A percentile compares a stretch with the other conserved stretches of the same genome.
phyloP scores from a whole-genome alignment of 305 asterid genomes.

The Fraxinus latifolia region DNA sequence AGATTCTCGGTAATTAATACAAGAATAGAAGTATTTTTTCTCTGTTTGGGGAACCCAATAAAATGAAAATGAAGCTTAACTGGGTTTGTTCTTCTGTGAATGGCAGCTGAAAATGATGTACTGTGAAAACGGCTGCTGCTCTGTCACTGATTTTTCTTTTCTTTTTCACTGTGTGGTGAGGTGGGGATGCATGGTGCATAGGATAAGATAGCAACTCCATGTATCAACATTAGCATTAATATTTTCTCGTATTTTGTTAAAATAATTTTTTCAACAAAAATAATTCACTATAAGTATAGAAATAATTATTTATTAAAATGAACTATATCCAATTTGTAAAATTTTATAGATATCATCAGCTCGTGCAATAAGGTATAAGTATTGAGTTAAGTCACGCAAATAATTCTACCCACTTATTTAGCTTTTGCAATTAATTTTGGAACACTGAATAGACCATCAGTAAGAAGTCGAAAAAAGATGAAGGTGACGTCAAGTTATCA shows the following conservation, averaged over 20 bases:
- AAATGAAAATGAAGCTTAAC: constrained; percentile 23
- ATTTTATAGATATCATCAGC: no score
- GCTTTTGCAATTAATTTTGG: background rate
- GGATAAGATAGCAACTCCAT: background rate
- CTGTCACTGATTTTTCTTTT: constrained; percentile 22
- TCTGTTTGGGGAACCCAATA: constrained; percentile 20
- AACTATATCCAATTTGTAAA: background rate
- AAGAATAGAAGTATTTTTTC: constrained; percentile 8
- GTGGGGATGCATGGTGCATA: background rate
- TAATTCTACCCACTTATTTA: no score
- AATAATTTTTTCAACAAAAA: background rate
- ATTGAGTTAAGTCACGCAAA: background rate
- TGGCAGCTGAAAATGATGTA: constrained; percentile 47
- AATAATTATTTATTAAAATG: background rate
- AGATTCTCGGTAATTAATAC: constrained; percentile 26
- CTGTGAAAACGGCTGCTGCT: constrained; percentile 66
- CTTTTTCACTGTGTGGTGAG: constrained; percentile 30
- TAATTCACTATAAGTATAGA: background rate
- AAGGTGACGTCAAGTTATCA: background rate
- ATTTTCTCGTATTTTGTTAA: background rate
- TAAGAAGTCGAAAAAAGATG: no score
- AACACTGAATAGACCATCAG: background rate
- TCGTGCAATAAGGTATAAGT: background rate
- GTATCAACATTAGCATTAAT: background rate
- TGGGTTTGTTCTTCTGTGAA: constrained; percentile 16